Conservation (phyloP, 148 eudicot species). For the Simmondsia chinensis region DNA sequence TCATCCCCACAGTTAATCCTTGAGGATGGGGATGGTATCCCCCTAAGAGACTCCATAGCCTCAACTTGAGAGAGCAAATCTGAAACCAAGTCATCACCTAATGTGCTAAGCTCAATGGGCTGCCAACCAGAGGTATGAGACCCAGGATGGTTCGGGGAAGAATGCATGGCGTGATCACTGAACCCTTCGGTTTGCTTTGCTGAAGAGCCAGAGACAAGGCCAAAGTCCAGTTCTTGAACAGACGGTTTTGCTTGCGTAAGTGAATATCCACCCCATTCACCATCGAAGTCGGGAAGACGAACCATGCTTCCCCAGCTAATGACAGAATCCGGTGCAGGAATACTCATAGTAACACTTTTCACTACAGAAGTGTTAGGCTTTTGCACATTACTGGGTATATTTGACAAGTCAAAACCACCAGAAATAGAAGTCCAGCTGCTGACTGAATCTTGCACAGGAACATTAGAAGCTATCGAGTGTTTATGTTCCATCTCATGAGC, state of each 20-base stretch:
- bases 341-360: conserved; percentile 15
- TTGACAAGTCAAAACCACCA: conserved; percentile 13
- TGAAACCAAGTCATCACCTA: conserved; percentile 92
- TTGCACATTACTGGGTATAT: conserved; percentile 29
- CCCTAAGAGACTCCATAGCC: conserved; percentile 83
- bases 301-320: conserved; percentile 46
- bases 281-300: conserved; percentile 29
- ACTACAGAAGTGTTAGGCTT: too few relatives aligned
- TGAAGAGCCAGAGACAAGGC: conserved; percentile 31
- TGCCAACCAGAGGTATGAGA: conserved; percentile 50
- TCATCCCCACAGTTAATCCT: conserved; percentile 58
- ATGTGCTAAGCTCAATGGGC: conserved; percentile 68
- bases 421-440: conserved; percentile 22
- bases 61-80: conserved; percentile 93
- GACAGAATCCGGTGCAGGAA: conserved; percentile 34
- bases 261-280: conserved; percentile 57
- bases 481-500: conserved; percentile 23
- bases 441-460: conserved; percentile 27
- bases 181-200: conserved; percentile 18
- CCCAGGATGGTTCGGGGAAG: conserved; percentile 27
- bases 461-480: conserved; percentile 14
- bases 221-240: conserved; percentile 33
- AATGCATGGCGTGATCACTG: conserved; percentile 16
- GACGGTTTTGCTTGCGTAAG: conserved; percentile 29
- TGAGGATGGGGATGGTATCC: conserved; percentile 53